phyloP scores from a whole-genome alignment of 495 filamentous ascomycete species.

The Penicillium ochrochloron region DNA sequence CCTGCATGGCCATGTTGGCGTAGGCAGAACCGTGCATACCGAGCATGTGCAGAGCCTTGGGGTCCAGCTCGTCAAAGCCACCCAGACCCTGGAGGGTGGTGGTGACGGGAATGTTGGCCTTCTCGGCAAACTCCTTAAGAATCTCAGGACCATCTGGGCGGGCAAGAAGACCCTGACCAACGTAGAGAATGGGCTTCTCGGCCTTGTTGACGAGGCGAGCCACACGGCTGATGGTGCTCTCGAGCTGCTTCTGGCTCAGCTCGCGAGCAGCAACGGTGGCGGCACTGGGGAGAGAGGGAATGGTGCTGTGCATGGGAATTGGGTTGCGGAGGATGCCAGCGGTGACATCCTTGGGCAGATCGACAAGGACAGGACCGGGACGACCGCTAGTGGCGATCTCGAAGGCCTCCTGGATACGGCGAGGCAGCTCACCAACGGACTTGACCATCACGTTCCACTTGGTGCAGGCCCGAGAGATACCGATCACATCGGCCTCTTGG shows the following conservation, averaged over 20 bases:
- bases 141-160: constrained; percentile 56
- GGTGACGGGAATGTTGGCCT: constrained; percentile 62
- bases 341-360: constrained; percentile 64
- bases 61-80: constrained; percentile 62
- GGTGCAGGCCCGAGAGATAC: constrained; percentile 64
- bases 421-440: constrained; percentile 62
- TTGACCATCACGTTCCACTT: constrained; percentile 71
- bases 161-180: constrained; percentile 62
- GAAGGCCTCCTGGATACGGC: constrained; percentile 65
- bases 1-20: constrained; percentile 69
- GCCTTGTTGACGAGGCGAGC: constrained; percentile 60
- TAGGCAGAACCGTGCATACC: constrained; percentile 70
- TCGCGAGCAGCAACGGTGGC: constrained; percentile 60
- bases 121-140: constrained; percentile 61
- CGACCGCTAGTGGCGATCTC: constrained; percentile 64
- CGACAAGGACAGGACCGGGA: constrained; percentile 66
- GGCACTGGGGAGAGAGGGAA: constrained; percentile 61
- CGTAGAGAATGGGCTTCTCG: constrained; percentile 65
- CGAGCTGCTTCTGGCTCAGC: constrained; percentile 49
- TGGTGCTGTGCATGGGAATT: constrained; percentile 59
- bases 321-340: constrained; percentile 56
- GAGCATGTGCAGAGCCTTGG: constrained; percentile 65
- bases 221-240: constrained; percentile 54
- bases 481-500: constrained; percentile 67
- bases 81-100: constrained; percentile 71